phyloP scores from a whole-genome alignment of 2,329 filamentous ascomycete genomes.

The Ambrosiella cleistominuta region DNA sequence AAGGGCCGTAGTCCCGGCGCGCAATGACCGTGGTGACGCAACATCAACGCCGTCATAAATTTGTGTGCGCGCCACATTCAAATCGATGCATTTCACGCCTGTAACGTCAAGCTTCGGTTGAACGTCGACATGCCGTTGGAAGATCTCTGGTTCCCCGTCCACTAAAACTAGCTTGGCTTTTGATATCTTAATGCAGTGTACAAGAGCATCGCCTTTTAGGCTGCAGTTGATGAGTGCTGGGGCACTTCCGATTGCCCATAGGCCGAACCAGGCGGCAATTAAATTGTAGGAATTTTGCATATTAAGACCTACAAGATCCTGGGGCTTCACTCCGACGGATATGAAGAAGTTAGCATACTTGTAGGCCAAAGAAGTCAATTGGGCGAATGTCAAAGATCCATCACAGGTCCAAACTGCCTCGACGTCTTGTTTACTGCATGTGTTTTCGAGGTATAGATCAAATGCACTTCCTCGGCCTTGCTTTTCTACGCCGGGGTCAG shows the following conservation, averaged over 20 bases:
- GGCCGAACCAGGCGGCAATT: slow-evolving; percentile 44
- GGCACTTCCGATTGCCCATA: slow-evolving; percentile 47
- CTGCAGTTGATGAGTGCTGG: slow-evolving; percentile 59
- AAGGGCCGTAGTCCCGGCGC: slow-evolving; percentile 30
- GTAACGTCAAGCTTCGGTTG: slow-evolving; percentile 29
- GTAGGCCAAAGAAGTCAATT: slow-evolving; percentile 36
- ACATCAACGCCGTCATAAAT: slow-evolving; percentile 27
- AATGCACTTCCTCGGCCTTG: slow-evolving; percentile 41
- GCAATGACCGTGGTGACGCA: slow-evolving; percentile 36
- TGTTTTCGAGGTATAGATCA: slow-evolving; percentile 45
- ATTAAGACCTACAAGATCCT: slow-evolving; percentile 47
- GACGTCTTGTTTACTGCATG: slow-evolving; percentile 31
- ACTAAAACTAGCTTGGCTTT: slow-evolving; percentile 51
- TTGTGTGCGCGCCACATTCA: slow-evolving; percentile 31
- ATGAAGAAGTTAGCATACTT: slow-evolving; percentile 47
- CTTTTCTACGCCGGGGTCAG: slow-evolving; percentile 10
- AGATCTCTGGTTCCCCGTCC: slow-evolving; percentile 40
- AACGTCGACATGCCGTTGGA: slow-evolving; percentile 40
- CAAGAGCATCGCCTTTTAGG: slow-evolving; percentile 41
- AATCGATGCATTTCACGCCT: slow-evolving; percentile 36
- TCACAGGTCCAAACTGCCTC: slow-evolving; percentile 51
- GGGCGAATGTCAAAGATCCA: slow-evolving; percentile 39
- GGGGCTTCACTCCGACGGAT: slow-evolving; percentile 36
- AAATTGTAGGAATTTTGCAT: slow-evolving; percentile 53
- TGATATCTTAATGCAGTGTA: slow-evolving; percentile 43